phyloP scores from a whole-genome alignment of 371 early-diverging fungal species.

The Haplosporangium sp. region DNA sequence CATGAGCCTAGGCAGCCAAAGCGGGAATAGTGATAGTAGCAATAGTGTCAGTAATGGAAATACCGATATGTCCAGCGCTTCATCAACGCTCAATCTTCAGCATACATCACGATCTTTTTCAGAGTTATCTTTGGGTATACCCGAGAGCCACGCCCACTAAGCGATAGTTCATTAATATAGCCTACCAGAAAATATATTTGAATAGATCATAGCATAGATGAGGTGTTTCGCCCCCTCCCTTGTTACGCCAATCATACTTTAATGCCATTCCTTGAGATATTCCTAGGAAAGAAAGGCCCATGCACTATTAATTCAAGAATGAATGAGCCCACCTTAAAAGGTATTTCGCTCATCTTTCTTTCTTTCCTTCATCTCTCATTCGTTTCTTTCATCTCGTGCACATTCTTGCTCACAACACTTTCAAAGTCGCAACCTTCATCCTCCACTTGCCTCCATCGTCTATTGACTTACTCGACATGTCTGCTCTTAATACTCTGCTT shows the following conservation, averaged over 20 bases:
- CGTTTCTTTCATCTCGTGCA: background rate
- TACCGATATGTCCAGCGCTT: background rate
- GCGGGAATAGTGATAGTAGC: background rate
- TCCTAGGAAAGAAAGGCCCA: background rate
- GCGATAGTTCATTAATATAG: background rate
- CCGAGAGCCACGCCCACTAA: constrained; percentile 30
- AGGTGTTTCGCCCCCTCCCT: constrained; percentile 11
- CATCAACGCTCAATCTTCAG: constrained; percentile 37
- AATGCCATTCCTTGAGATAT: background rate
- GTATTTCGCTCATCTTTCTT: background rate
- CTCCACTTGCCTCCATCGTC: too few relatives aligned
- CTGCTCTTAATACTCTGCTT: constrained; percentile 19
- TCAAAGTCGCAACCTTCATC: too few relatives aligned
- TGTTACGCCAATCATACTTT: background rate
- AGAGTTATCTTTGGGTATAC: constrained; percentile 39
- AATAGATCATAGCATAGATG: too few relatives aligned
- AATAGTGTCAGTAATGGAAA: background rate
- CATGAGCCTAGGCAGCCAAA: background rate
- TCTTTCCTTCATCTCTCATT: constrained; percentile 1
- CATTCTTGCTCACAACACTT: background rate
- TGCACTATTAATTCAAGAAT: background rate
- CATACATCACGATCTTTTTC: constrained; percentile 53
- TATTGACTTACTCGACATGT: background rate
- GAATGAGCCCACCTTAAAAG: background rate
- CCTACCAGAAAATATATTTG: background rate